phyloP scores from a whole-genome alignment of 208 protist species.

The Acanthamoeba quina region DNA sequence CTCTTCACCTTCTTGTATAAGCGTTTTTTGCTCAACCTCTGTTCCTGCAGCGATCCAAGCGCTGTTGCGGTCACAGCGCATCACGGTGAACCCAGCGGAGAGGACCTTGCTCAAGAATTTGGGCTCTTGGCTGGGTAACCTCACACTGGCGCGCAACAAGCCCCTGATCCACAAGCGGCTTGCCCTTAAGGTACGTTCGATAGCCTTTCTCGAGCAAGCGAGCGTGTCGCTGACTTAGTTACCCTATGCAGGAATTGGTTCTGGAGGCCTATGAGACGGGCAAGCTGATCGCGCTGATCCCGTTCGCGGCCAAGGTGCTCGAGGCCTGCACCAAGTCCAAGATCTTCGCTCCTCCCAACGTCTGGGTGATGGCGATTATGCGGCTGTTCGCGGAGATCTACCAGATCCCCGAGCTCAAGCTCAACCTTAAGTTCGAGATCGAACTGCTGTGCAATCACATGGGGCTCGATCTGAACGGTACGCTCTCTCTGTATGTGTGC shows the following conservation, averaged over 20 bases:
- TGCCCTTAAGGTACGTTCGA: constrained; percentile 90
- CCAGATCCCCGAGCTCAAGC: constrained; percentile 95
- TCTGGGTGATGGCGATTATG: constrained; percentile 98
- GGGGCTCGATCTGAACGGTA: constrained; percentile 85
- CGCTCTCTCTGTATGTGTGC: not conserved
- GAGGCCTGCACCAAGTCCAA: constrained; percentile 83
- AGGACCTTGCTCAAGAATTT: constrained; percentile 98
- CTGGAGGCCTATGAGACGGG: constrained; percentile 95
- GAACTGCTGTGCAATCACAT: constrained; percentile 93
- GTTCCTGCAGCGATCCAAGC: constrained; percentile 90
- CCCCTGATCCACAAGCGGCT: constrained; percentile 97
- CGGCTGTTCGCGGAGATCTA: constrained; percentile 97
- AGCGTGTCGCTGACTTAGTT: not conserved
- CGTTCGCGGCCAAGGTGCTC: constrained; percentile 96
- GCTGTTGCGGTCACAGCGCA: constrained; percentile 96
- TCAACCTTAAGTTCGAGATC: constrained; percentile 99
- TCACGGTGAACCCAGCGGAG: constrained; percentile 93
- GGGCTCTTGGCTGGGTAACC: constrained; percentile 97
- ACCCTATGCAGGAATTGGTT: constrained; percentile 91
- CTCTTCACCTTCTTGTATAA: not conserved
- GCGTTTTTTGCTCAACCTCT: not conserved
- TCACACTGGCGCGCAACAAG: constrained; percentile 98
- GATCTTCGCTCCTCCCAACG: constrained; percentile 98
- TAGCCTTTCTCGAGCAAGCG: not conserved
- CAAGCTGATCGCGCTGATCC: constrained; percentile 96